Base-by-base conservation (phyloP, 257 asterid species). In the Solanum commersonii region DNA sequence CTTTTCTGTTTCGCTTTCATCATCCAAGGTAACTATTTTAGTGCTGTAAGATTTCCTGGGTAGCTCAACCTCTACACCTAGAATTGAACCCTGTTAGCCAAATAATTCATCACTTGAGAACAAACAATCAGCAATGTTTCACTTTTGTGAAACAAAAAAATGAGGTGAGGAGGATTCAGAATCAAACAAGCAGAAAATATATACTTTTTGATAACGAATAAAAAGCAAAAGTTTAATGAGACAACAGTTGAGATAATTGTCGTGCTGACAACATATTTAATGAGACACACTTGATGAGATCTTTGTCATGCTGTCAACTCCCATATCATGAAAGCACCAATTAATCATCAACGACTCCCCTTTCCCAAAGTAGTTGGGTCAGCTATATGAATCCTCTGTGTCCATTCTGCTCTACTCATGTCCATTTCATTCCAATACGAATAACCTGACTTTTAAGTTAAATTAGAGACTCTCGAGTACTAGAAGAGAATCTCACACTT, bases 41-140 rank as follows among this genome's bases (percentile, higher is more conserved):
- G 97, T 96, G 65, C 87, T 59, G 88, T 94, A 97, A 16, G 94
- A 91, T 91, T 89, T 93, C 92, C 95, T 92, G 34, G 96, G 99
- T 35, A 93, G 88, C 90, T 94, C 98, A 91, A 96, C 98, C 92
- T 97, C 98, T 77, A 96, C 96, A 95, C 99, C 98, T 95, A 97
- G 98, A 95, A 97, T 89, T 92, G 99, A 97, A 97, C 99, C 99
- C 99, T 97, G 99, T 97, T 96, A 96, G 99, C 99, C 96, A 97
- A 95, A 92, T 94, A 94, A 94, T 92, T 89, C 92, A 91, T 88
- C 85, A 84, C 90, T 95, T 94, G 91, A 96, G 94, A 94, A 93
- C 92, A 79, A 93, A 88, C 89, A 59, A 73, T 52, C 79, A 88
- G 83, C 78, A 88, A 33, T 67, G 87, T 87, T 85, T 90, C 91